A percentile compares a stretch with the other conserved stretches of the same genome.
Evolutionary conservation across 805 yeast genomes (phyloP).

Genomic region (Metschnikowia koreensis): DNA sequence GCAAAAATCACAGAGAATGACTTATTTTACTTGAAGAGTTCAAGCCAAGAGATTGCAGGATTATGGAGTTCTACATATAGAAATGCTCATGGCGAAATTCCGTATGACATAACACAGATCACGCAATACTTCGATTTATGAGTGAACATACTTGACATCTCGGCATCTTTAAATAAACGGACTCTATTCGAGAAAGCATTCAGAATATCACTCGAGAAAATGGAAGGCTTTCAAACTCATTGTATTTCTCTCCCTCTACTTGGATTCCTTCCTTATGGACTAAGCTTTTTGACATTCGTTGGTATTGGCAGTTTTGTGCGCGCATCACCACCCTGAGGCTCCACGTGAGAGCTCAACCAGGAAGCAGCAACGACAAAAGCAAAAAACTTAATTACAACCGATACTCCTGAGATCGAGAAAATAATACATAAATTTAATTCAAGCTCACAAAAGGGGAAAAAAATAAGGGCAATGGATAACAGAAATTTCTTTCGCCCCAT

Average conservation of each 20-base stretch:
- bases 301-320: not conserved
- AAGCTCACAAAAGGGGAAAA: too few relatives aligned
- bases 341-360: not conserved
- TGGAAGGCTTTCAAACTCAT: too few relatives aligned
- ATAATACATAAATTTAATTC: too few relatives aligned
- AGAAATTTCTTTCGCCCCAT: conserved; percentile 7
- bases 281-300: not conserved
- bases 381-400: not conserved
- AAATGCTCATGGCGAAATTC: conserved; percentile 1
- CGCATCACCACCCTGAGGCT: not conserved
- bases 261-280: too few relatives aligned
- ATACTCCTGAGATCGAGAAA: too few relatives aligned
- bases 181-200: not conserved
- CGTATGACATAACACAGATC: not conserved
- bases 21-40: not conserved
- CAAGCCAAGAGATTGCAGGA: conserved; percentile 6
- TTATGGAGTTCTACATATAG: conserved; percentile 4
- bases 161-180: not conserved
- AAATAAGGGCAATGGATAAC: conserved; percentile 1
- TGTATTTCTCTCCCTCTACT: too few relatives aligned
- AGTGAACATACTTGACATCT: not conserved
- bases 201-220: not conserved
- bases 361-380: not conserved
- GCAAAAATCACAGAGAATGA: not conserved
- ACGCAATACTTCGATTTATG: not conserved